Evolutionary conservation across 23 red algal genomes (phyloP).

Genomic region (Gracilariopsis chorda): DNA sequence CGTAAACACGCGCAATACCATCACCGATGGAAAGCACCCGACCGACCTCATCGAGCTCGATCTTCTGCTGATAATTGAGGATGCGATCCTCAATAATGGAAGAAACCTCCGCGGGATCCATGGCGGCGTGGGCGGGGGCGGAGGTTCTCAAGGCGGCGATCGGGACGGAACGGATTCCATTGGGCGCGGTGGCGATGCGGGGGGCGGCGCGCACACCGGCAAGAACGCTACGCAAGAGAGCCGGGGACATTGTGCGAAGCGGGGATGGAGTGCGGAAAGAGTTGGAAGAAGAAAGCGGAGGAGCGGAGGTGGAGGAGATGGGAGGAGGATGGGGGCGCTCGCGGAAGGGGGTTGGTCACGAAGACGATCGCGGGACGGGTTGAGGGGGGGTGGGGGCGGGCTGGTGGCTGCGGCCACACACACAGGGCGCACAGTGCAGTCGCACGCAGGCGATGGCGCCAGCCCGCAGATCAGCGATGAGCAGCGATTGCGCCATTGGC

Average conservation of each 20-base stretch:
- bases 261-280: not conserved
- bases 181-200: not conserved
- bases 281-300: not conserved
- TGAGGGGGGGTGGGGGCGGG: not conserved
- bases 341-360: no score
- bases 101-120: slow-evolving; percentile 82
- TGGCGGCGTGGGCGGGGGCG: slow-evolving; percentile 25
- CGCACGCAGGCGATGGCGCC: no score
- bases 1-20: slow-evolving; percentile 97
- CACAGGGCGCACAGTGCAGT: no score
- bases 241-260: slow-evolving; percentile 10
- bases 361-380: not conserved
- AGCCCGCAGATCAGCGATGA: no score
- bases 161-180: slow-evolving; percentile 28
- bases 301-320: not conserved
- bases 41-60: slow-evolving; percentile 89
- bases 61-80: slow-evolving; percentile 82
- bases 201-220: slow-evolving; percentile 49
- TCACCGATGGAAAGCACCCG: slow-evolving; percentile 92
- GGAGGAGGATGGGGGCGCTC: not conserved
- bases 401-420: not conserved
- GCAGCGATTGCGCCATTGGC: no score
- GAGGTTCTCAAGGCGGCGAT: slow-evolving; percentile 51
- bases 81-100: slow-evolving; percentile 94
- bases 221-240: slow-evolving; percentile 40